Percentiles rank a stretch among this genome's conserved stretches.
phyloP scores from a whole-genome alignment of 345 rosid genomes.

The Arabidopsis suecica region DNA sequence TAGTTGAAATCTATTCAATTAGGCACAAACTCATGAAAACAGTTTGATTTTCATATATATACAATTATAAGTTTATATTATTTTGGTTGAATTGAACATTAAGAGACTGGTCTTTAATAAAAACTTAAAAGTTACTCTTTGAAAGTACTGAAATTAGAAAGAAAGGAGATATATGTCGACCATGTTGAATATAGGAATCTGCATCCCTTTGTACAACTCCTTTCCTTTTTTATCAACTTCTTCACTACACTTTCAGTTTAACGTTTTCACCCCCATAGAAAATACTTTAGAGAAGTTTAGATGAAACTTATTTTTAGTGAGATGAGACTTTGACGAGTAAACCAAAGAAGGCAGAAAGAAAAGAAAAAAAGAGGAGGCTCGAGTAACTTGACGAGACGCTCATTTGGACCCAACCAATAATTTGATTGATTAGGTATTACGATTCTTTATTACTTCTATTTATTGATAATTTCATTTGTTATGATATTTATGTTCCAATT shows the following conservation, averaged over 20 bases:
- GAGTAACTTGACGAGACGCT: background rate
- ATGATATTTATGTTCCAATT: background rate
- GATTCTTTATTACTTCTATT: background rate
- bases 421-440: background rate
- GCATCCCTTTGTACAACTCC: background rate
- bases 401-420: background rate
- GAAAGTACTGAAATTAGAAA: slow-evolving; percentile 31
- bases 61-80: background rate
- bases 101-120: background rate
- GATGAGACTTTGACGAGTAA: background rate
- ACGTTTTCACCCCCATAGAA: background rate
- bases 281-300: background rate
- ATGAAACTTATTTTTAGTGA: background rate
- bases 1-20: background rate
- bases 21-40: slow-evolving; percentile 5
- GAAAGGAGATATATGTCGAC: slow-evolving; percentile 9
- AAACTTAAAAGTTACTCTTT: background rate
- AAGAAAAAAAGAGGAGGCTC: background rate
- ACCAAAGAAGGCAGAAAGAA: background rate
- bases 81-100: slow-evolving; percentile 1
- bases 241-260: background rate
- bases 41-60: background rate
- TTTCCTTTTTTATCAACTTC: slow-evolving; percentile 27
- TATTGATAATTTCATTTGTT: background rate
- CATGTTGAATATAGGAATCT: slow-evolving; percentile 7